Percentiles rank a stretch among this genome's conserved stretches.
These are phyloP conservation scores for Mucor piriformis DNA, from an alignment of 371 early-diverging fungal species.

Conservation along the genomic window DNA sequence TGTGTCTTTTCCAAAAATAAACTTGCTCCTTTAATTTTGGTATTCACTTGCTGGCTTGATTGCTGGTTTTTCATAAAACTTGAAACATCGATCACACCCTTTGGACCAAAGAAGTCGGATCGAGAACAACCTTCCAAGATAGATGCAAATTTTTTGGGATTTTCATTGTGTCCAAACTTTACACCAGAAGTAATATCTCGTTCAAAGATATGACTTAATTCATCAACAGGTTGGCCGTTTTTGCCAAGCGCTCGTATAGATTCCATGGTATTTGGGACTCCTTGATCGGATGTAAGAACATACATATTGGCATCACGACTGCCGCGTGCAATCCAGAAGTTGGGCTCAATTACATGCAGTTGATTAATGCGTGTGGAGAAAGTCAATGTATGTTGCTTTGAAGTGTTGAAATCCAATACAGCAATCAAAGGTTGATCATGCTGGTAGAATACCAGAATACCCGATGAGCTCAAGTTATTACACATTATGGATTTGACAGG, in stretches of 20 bases:
- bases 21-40: slow-evolving; percentile 51
- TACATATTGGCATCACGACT: slow-evolving; percentile 53
- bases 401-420: slow-evolving; percentile 64
- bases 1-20: slow-evolving; percentile 51
- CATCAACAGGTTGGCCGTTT: slow-evolving; percentile 38
- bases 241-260: slow-evolving; percentile 40
- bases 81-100: slow-evolving; percentile 21
- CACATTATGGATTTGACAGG: slow-evolving; percentile 64
- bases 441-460: slow-evolving; percentile 69
- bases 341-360: slow-evolving; percentile 52
- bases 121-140: slow-evolving; percentile 35
- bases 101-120: slow-evolving; percentile 28
- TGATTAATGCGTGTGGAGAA: slow-evolving; percentile 52
- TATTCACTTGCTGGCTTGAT: neutral
- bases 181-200: slow-evolving; percentile 26
- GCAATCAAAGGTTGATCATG: slow-evolving; percentile 55
- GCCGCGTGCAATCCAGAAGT: slow-evolving; percentile 63
- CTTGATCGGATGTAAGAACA: slow-evolving; percentile 38
- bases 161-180: slow-evolving; percentile 26
- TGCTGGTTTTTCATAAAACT: slow-evolving; percentile 29
- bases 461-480: slow-evolving; percentile 42
- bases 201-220: slow-evolving; percentile 31
- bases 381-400: slow-evolving; percentile 54
- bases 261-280: slow-evolving; percentile 34
- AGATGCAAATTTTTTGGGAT: slow-evolving; percentile 27